Evolutionary conservation across 345 rosid genomes (phyloP), one percentile per base, ranked within the genome.

Genomic region (Hevea brasiliensis): DNA sequence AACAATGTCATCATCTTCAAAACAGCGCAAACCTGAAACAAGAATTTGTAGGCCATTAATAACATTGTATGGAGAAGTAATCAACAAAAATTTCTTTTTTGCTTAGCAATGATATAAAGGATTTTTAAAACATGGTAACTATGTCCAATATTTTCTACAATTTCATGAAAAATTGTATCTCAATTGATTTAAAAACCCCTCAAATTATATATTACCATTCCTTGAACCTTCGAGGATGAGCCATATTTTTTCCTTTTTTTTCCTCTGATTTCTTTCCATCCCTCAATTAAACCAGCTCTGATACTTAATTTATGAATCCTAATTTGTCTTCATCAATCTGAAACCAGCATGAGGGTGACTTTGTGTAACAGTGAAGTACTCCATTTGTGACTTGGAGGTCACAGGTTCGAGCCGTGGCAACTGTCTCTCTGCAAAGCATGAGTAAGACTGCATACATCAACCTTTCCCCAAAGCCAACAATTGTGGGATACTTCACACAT

Each of bases 1-100:
- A 78, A 94, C 83, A 75, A 90, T 90, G 84, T 94, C 97, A 61
- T 90, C 88, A 77, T 94, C 97, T 78, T 92, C 94, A 44, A 94
- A 94, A 84, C 98, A 90, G 35, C 95, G 86, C 18, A 94, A 97
- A 92, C 95, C 97, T 94, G 85, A 54, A 81, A 77, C 60, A 68
- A 73, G 24, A 77, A 41, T 27, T 47, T 53, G 53, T 37, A 58
- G 23, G 35, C 62, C 24, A 10, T 50, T 14, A 50, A 48, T 53
- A 17, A 53, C 32, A 61, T 8, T n/a, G 14, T 18, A 7, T 55
- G 50, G 58, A 24, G 7, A 51, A 63, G 26, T 48, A 66, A 42
- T 58, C 23, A 44, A 58, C 14, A 48, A 47, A 32, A 50, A 8
- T 60, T 42, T 44, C 47, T n/a, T 26, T 18, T 40, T 9, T 35